Percentiles rank a stretch among this genome's conserved stretches.
These are phyloP conservation scores for Scheffersomyces insectosa DNA, from an alignment of 1,139 yeast genomes.

Conservation along the genomic window DNA sequence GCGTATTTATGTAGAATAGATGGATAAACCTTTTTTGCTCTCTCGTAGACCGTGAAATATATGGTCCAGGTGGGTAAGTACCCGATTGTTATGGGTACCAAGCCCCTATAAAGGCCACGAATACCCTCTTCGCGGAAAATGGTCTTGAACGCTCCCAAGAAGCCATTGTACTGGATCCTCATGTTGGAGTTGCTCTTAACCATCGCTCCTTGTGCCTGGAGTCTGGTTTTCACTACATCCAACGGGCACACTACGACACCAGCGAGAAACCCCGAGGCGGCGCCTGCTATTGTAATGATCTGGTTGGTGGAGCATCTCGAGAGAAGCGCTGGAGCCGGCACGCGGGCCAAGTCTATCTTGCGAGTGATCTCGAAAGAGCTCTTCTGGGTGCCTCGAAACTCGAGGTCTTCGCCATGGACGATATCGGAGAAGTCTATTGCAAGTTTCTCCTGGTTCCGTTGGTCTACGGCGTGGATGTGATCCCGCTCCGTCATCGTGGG, in stretches of 20 bases:
- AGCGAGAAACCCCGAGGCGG: constrained; percentile 48
- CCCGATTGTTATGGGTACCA: constrained; percentile 88
- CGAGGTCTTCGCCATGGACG: constrained; percentile 43
- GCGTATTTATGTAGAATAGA: constrained; percentile 25
- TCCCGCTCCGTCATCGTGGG: too few species aligned
- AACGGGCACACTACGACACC: constrained; percentile 51
- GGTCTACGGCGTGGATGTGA: too few species aligned
- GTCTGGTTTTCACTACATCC: constrained; percentile 48
- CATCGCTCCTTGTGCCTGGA: constrained; percentile 44
- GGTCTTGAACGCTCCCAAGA: constrained; percentile 51
- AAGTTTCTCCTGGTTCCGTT: background rate
- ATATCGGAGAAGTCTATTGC: constrained; percentile 35
- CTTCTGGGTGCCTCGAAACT: constrained; percentile 28
- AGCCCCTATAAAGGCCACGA: constrained; percentile 83
- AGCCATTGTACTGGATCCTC: constrained; percentile 17
- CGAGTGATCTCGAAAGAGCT: constrained; percentile 9
- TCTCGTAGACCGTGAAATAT: constrained; percentile 86
- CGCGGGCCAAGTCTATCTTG: constrained; percentile 3
- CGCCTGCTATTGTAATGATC: constrained; percentile 44
- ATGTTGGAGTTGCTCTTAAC: constrained; percentile 3
- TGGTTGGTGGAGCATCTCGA: constrained; percentile 31
- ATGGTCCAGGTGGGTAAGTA: constrained; percentile 98
- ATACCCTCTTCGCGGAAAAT: constrained; percentile 77
- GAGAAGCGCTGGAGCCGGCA: constrained; percentile 24
- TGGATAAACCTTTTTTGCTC: constrained; percentile 59